Percentiles rank a stretch among this genome's conserved stretches.
Evolutionary conservation across 441 rosid species (phyloP).

Genomic region (Erodium trifolium): DNA sequence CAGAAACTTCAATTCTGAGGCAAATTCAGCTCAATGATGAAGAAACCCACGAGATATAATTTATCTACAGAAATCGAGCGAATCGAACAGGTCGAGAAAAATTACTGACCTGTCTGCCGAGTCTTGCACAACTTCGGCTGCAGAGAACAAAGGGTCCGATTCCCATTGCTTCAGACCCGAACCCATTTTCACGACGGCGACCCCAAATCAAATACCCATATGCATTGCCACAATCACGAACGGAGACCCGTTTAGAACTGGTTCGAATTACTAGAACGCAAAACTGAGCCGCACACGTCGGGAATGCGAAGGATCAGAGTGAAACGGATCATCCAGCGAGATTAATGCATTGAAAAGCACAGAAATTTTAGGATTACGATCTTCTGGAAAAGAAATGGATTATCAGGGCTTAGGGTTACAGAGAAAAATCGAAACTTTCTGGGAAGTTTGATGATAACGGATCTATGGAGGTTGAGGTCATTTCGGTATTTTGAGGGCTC

Average conservation of each 20-base stretch:
- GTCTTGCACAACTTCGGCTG: constrained; percentile 60
- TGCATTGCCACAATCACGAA: neutral
- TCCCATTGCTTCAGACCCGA: constrained; percentile 51
- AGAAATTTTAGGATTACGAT: too few relatives aligned
- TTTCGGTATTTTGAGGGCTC: too few relatives aligned
- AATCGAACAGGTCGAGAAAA: neutral
- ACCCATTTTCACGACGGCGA: constrained; percentile 19
- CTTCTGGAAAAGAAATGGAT: too few relatives aligned
- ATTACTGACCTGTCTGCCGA: constrained; percentile 44
- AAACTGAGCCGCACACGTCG: neutral
- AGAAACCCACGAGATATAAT: neutral
- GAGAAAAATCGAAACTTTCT: too few relatives aligned
- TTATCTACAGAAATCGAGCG: neutral
- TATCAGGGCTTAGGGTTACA: too few relatives aligned
- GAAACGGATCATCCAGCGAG: neutral
- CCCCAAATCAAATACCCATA: neutral
- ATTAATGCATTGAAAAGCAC: neutral
- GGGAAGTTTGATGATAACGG: too few relatives aligned
- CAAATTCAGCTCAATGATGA: neutral
- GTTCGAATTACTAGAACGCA: neutral
- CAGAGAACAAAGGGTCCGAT: constrained; percentile 53
- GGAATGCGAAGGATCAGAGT: too few relatives aligned
- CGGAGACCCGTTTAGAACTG: neutral
- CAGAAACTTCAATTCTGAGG: neutral
- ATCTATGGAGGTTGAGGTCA: too few relatives aligned